Percentiles rank a stretch among this genome's conserved stretches.
phyloP scores from a whole-genome alignment of 306 rosid genomes.

The Benincasa hispida region DNA sequence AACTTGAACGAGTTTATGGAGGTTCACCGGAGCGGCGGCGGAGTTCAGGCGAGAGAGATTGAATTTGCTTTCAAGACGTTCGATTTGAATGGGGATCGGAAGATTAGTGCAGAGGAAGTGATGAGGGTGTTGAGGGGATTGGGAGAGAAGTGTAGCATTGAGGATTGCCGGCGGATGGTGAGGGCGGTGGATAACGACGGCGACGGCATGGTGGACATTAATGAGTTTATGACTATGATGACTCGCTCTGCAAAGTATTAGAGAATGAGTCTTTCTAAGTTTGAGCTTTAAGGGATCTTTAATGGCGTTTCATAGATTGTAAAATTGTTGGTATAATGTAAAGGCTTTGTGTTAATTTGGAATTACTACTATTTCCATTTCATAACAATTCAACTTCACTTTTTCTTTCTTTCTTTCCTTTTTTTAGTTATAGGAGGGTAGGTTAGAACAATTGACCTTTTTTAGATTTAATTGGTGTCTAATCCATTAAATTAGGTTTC shows the following conservation, averaged over 20 bases:
- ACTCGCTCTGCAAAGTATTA: constrained; percentile 13
- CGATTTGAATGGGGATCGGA: constrained; percentile 70
- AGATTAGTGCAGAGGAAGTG: constrained; percentile 76
- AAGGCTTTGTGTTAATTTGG: not conserved
- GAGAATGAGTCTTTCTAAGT: not conserved
- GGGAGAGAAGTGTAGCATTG: constrained; percentile 62
- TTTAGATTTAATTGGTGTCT: too few species aligned
- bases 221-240: constrained; percentile 83
- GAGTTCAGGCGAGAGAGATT: constrained; percentile 40
- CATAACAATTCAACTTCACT: not conserved
- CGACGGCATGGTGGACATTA: constrained; percentile 72
- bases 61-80: constrained; percentile 46
- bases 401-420: too few species aligned
- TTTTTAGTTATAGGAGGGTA: too few species aligned
- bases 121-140: constrained; percentile 39
- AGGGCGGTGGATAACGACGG: constrained; percentile 65
- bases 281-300: not conserved
- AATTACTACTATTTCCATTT: too few species aligned
- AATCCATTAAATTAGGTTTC: too few species aligned
- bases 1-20: constrained; percentile 61
- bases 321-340: not conserved
- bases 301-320: not conserved
- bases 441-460: too few species aligned
- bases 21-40: constrained; percentile 54
- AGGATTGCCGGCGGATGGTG: constrained; percentile 65